Conservation (phyloP, 768 basidiomycete genomes). For the Lentinula guzmanii region DNA sequence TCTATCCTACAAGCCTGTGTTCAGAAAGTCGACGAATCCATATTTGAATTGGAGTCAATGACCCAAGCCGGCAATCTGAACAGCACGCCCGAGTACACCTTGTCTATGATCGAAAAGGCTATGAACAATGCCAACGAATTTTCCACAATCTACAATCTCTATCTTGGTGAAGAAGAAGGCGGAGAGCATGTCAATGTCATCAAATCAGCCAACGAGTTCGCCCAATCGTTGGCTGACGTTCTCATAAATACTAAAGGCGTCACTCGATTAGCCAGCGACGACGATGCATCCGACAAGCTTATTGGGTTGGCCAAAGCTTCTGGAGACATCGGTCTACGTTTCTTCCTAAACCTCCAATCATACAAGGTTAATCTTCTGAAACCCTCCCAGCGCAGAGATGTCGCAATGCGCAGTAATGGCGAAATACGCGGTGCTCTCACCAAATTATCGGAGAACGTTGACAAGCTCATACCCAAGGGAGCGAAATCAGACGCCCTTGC, state of each 20-base stretch:
- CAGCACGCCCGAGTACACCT: conserved; percentile 96
- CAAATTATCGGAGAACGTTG: conserved; percentile 84
- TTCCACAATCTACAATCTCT: conserved; percentile 89
- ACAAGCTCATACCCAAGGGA: conserved; percentile 80
- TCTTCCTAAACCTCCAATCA: conserved; percentile 95
- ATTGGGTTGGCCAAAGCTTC: conserved; percentile 76
- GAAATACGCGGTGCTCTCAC: conserved; percentile 77
- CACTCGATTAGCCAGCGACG: conserved; percentile 85
- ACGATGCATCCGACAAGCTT: conserved; percentile 90
- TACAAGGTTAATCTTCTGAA: conserved; percentile 86
- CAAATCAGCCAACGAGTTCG: conserved; percentile 94
- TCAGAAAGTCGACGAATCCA: conserved; percentile 93
- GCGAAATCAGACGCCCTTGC: conserved; percentile 61
- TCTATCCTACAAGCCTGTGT: conserved; percentile 96
- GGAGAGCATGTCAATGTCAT: conserved; percentile 98
- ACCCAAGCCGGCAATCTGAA: conserved; percentile 91
- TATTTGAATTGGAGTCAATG: conserved; percentile 97
- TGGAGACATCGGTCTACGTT: conserved; percentile 83
- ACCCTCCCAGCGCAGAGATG: conserved; percentile 70
- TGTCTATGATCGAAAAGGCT: conserved; percentile 98
- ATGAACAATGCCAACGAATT: conserved; percentile 94
- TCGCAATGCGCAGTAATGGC: conserved; percentile 85
- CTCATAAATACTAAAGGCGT: conserved; percentile 93
- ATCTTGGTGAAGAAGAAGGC: conserved; percentile 78
- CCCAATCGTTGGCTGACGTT: conserved; percentile 89